Conservation (phyloP, 2,329 filamentous ascomycete species). For the Fusarium pseudonygamai region DNA sequence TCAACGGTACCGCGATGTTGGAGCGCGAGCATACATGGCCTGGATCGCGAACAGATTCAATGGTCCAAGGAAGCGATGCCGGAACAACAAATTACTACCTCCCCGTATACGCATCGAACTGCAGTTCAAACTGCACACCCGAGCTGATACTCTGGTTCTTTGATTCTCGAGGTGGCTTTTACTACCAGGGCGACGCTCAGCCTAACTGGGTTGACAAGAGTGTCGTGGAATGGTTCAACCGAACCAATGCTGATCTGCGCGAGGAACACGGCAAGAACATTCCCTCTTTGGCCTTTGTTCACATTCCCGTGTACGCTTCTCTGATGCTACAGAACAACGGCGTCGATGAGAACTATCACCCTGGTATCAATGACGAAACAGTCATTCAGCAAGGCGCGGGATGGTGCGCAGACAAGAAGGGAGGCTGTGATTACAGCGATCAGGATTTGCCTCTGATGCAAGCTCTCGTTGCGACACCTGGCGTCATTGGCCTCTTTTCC, state of each 20-base stretch:
- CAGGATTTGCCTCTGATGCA: conserved; percentile 71
- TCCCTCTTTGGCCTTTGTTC: conserved; percentile 60
- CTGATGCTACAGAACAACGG: conserved; percentile 35
- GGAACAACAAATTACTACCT: conserved; percentile 57
- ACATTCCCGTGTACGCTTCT: conserved; percentile 54
- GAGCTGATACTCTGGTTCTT: conserved; percentile 73
- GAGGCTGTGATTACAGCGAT: conserved; percentile 53
- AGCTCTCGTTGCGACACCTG: conserved; percentile 63
- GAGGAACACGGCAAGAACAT: conserved; percentile 46
- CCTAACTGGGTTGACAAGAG: conserved; percentile 57
- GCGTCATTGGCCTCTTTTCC: conserved; percentile 67
- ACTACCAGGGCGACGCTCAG: conserved; percentile 51
- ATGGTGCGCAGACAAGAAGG: conserved; percentile 54
- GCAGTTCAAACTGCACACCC: conserved; percentile 45
- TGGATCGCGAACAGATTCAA: conserved; percentile 36
- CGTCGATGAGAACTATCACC: conserved; percentile 52
- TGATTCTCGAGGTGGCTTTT: conserved; percentile 67
- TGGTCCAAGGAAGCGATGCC: conserved; percentile 29
- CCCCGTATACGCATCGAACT: conserved; percentile 50
- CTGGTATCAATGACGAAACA: conserved; percentile 58
- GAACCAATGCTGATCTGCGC: conserved; percentile 47
- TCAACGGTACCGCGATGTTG: conserved; percentile 30
- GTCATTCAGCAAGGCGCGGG: conserved; percentile 55
- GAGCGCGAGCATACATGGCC: conserved; percentile 39
- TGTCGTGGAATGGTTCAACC: conserved; percentile 57